Evolutionary conservation across 129 eudicot genomes (phyloP).

Genomic region (Flaveria sonorensis): DNA sequence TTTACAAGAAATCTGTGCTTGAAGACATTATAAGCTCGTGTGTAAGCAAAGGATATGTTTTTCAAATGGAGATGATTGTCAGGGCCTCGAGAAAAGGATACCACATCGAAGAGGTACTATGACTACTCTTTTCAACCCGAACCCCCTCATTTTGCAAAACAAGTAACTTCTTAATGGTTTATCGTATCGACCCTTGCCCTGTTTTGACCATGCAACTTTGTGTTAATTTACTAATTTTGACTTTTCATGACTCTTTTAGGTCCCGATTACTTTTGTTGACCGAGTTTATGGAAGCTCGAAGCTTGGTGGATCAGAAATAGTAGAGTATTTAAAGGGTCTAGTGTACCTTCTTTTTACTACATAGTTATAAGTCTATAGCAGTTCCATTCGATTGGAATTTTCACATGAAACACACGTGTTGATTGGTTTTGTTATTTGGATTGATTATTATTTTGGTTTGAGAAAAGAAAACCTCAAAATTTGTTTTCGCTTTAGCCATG

Average conservation of each 20-base stretch:
- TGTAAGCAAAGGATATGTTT: conserved; percentile 85
- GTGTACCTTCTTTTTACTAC: conserved; percentile 75
- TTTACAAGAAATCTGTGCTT: conserved; percentile 82
- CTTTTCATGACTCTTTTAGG: conserved; percentile 37
- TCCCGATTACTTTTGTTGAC: conserved; percentile 90
- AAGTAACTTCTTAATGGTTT: too few species aligned
- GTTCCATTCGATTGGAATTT: not conserved
- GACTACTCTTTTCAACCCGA: not conserved
- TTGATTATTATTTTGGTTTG: not conserved
- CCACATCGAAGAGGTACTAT: conserved; percentile 79
- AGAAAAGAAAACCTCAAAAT: too few species aligned
- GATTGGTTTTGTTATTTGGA: not conserved
- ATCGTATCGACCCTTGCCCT: too few species aligned
- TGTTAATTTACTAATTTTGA: not conserved
- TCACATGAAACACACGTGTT: not conserved
- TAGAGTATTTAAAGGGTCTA: conserved; percentile 77
- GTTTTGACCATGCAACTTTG: not conserved
- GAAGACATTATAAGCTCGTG: conserved; percentile 82
- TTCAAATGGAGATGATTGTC: conserved; percentile 93
- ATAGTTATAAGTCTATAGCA: conserved; percentile 8
- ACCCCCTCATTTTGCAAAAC: not conserved
- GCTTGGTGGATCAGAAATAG: conserved; percentile 94
- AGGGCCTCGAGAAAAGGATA: conserved; percentile 93
- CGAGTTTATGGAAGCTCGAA: conserved; percentile 91
- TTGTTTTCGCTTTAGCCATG: too few species aligned